phyloP scores from a whole-genome alignment of 2,329 filamentous ascomycete species.

The Nothophaeocryptopus gaeumannii region DNA sequence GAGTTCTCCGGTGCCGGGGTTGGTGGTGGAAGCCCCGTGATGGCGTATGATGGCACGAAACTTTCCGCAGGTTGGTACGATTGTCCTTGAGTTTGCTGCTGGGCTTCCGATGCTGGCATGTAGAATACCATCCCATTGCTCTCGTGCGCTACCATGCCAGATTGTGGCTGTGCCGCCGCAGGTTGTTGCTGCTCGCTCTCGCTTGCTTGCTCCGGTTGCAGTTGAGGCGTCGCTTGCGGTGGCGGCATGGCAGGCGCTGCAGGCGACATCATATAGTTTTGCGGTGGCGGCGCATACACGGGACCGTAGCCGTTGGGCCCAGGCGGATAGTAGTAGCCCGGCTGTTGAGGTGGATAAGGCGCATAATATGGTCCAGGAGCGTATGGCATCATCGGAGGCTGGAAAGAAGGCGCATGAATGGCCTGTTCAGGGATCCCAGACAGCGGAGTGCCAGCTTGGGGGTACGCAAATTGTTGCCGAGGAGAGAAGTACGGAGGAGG shows the following conservation, averaged over 20 bases:
- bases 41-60: slow-evolving; percentile 35
- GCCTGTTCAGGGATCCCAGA: slow-evolving; percentile 91
- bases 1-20: slow-evolving; percentile 25
- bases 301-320: slow-evolving; percentile 24
- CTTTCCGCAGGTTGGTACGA: slow-evolving; percentile 35
- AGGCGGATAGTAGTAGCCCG: slow-evolving; percentile 66
- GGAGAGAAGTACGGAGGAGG: slow-evolving; percentile 51
- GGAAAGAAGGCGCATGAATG: slow-evolving; percentile 86
- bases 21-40: slow-evolving; percentile 32
- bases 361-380: slow-evolving; percentile 55
- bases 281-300: slow-evolving; percentile 31
- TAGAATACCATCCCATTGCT: slow-evolving; percentile 96
- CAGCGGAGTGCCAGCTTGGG: slow-evolving; percentile 71
- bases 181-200: slow-evolving; percentile 3
- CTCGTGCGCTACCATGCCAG: slow-evolving; percentile 72
- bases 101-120: slow-evolving; percentile 42
- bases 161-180: slow-evolving; percentile 19
- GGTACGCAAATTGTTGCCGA: slow-evolving; percentile 53
- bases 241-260: slow-evolving; percentile 34
- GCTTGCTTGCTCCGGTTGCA: slow-evolving; percentile 5
- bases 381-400: slow-evolving; percentile 62
- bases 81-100: slow-evolving; percentile 25
- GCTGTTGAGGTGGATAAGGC: slow-evolving; percentile 53
- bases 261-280: slow-evolving; percentile 35
- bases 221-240: slow-evolving; percentile 23